phyloP scores from a whole-genome alignment of 257 asterid genomes.

The Primulina eburnea region DNA sequence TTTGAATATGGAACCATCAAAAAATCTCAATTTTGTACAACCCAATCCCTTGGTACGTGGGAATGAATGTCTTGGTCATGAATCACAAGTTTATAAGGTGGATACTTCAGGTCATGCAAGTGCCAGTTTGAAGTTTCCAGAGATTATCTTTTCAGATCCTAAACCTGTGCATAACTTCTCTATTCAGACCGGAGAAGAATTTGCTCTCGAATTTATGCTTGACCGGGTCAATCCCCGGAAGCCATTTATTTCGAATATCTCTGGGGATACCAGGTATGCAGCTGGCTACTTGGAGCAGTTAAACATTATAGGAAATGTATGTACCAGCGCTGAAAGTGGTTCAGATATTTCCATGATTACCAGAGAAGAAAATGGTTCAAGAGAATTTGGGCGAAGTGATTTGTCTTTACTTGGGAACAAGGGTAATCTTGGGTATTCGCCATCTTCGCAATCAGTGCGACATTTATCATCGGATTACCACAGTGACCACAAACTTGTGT shows the following conservation, averaged over 20 bases:
- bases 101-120: constrained; percentile 44
- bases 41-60: constrained; percentile 36
- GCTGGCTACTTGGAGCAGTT: constrained; percentile 63
- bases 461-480: constrained; percentile 42
- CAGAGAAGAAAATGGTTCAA: constrained; percentile 37
- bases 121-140: constrained; percentile 38
- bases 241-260: constrained; percentile 43
- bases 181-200: constrained; percentile 96
- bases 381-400: constrained; percentile 39
- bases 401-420: constrained; percentile 41
- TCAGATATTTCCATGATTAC: constrained; percentile 48
- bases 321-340: constrained; percentile 28
- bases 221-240: constrained; percentile 63
- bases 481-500: constrained; percentile 33
- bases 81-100: constrained; percentile 39
- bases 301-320: constrained; percentile 52
- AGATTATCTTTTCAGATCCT: constrained; percentile 43
- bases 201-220: constrained; percentile 85
- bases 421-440: constrained; percentile 37
- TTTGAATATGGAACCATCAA: constrained; percentile 55
- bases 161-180: constrained; percentile 78
- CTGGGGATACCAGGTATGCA: constrained; percentile 54
- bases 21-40: constrained; percentile 35
- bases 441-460: constrained; percentile 31
- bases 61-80: constrained; percentile 45